Evolutionary conservation across 306 rosid species (phyloP).

Genomic region (Ziziphus jujuba): DNA sequence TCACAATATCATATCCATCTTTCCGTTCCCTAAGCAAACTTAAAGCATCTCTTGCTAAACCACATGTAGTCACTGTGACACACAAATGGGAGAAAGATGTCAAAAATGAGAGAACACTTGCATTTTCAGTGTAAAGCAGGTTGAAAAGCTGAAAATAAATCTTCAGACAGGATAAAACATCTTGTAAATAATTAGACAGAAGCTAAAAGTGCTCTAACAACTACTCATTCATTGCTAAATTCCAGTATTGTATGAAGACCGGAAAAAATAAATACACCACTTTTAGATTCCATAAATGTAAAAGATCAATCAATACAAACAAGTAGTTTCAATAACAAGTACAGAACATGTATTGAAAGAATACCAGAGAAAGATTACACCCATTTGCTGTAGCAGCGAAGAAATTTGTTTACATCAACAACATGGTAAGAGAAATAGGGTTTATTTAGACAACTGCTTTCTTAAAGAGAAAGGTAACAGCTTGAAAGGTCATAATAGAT

Average conservation of each 20-base stretch:
- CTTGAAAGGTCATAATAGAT: neutral
- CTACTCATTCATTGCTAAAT: neutral
- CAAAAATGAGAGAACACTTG: slow-evolving; percentile 16
- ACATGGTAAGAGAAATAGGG: neutral
- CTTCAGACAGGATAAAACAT: slow-evolving; percentile 2
- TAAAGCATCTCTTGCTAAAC: slow-evolving; percentile 80
- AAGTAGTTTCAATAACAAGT: neutral
- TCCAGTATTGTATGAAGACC: neutral
- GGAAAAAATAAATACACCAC: neutral
- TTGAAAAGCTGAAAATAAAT: slow-evolving; percentile 10
- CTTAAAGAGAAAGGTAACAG: slow-evolving; percentile 1
- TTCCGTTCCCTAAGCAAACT: slow-evolving; percentile 82
- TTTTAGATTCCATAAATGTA: neutral
- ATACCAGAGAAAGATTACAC: neutral
- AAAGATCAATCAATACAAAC: neutral
- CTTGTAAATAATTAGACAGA: neutral
- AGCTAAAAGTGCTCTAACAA: neutral
- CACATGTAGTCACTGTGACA: slow-evolving; percentile 86
- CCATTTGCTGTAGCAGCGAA: neutral
- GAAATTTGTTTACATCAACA: neutral
- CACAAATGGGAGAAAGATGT: slow-evolving; percentile 7
- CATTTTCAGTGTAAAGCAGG: slow-evolving; percentile 9
- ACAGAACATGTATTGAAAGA: neutral
- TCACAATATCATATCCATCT: slow-evolving; percentile 87
- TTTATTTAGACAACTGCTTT: neutral